Base-by-base conservation (phyloP, 2,329 filamentous ascomycete genomes). In the Colletotrichum navitas region DNA sequence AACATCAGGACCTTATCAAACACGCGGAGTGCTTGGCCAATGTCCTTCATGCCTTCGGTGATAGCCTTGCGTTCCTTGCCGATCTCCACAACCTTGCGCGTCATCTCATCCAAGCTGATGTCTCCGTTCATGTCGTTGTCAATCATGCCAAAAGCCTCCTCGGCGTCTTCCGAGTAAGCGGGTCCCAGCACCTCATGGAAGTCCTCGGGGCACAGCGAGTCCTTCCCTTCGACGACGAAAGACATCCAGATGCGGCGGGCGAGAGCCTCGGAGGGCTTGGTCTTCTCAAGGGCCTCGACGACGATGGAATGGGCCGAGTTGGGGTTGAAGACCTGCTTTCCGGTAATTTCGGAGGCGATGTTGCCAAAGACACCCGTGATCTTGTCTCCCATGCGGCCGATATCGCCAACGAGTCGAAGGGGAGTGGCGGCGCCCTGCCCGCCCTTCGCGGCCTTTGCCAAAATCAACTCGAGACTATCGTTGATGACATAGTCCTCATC, bases 161-260 rank as follows among this genome's bases (percentile, higher is more conserved):
- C 93, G 2, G 96, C 96, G 74, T 97, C 93, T 0, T 89, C 85
- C 73, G 90, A 89, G 76, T 92, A 91, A 7, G 89, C 88, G 0
- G 88, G 84, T 2, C 95, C 95, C 71, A 99, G 91, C 12, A 98
- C 95, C 79, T 98, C 95, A 39, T 91, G 80, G 47, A 99, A 88
- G 79, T 99, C 96, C 5, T 97, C 94, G 11, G 88, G 82, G 75
- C 89, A 93, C 11, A 99, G 86, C 0, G 91, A 85, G 51, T 98
- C 94, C 70, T 91, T 91, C 76, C 94, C 94, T 81, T 98, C 95
- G 5, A 96, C 90, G 1, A 97, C 96, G 79, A 98, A 97, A 0
- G 95, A 98, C 94, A 98, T 97, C 96, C 96, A 98, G 74, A 98
- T 92, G 77, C 96, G 92, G 75, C 90, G 92, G n/a, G 94, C 95